Percentiles rank a stretch among this genome's conserved stretches.
phyloP scores from a whole-genome alignment of 106 monocot species.

The Dendrobium officinale region DNA sequence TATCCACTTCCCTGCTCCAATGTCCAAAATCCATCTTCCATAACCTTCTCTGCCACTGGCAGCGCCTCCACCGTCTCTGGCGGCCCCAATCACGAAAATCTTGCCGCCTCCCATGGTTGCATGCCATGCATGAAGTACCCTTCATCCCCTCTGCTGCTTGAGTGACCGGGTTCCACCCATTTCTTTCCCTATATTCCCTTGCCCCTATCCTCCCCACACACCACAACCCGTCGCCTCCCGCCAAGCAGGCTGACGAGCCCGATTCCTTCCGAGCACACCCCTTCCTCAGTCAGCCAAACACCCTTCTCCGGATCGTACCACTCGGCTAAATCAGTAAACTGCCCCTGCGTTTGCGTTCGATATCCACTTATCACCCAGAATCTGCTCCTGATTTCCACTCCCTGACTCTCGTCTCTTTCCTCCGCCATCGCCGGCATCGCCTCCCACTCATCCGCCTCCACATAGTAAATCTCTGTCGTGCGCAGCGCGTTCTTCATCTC shows the following conservation, averaged over 20 bases:
- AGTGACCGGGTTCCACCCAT: background rate
- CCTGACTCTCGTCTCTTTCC: slow-evolving; percentile 63
- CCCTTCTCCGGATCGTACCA: background rate
- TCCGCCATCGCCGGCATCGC: slow-evolving; percentile 21
- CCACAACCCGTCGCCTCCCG: background rate
- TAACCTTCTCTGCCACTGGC: background rate
- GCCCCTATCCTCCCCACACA: background rate
- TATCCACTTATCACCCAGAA: slow-evolving; percentile 53
- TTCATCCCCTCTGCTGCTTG: background rate
- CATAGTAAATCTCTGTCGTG: slow-evolving; percentile 59
- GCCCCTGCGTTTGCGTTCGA: slow-evolving; percentile 40
- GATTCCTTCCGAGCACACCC: background rate
- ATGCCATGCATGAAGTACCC: background rate
- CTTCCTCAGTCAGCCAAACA: slow-evolving; percentile 3
- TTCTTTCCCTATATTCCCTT: background rate
- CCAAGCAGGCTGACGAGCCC: background rate
- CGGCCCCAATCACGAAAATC: slow-evolving; percentile 5
- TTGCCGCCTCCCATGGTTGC: background rate
- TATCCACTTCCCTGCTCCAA: slow-evolving; percentile 5
- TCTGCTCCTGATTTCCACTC: slow-evolving; percentile 29
- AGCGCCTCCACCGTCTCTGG: background rate
- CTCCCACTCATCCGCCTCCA: slow-evolving; percentile 46
- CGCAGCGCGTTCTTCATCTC: slow-evolving; percentile 60
- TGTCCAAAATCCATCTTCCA: background rate
- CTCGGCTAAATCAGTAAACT: slow-evolving; percentile 25